Conservation (phyloP, 371 early-diverging fungal genomes). For the Synchytrium microbalum region DNA sequence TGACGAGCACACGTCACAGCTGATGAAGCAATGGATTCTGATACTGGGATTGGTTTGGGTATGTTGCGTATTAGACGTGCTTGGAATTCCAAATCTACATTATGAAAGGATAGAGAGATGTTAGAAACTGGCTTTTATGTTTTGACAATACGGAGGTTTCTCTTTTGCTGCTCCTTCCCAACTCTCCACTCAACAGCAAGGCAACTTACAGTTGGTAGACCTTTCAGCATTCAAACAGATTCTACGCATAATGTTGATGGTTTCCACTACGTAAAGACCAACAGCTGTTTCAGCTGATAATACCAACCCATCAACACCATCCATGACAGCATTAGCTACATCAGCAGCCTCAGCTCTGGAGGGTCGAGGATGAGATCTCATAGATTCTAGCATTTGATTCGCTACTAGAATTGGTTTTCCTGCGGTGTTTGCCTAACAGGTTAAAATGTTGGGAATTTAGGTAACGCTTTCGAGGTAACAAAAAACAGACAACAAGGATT, state of each 20-base stretch:
- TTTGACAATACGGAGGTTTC: no score
- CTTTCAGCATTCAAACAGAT: slow-evolving; percentile 38
- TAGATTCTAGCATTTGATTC: slow-evolving; percentile 60
- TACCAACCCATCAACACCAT: slow-evolving; percentile 55
- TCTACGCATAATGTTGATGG: slow-evolving; percentile 31
- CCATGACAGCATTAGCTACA: slow-evolving; percentile 53
- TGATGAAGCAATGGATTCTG: slow-evolving; percentile 90
- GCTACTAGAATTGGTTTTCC: slow-evolving; percentile 53
- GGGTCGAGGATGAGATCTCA: slow-evolving; percentile 43
- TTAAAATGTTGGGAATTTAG: neutral
- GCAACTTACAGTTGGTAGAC: slow-evolving; percentile 35
- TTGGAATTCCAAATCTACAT: slow-evolving; percentile 9
- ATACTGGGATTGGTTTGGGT: slow-evolving; percentile 65
- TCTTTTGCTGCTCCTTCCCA: no score
- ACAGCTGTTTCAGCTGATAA: slow-evolving; percentile 58
- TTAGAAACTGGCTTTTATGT: neutral
- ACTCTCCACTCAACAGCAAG: slow-evolving; percentile 16
- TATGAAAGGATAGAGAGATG: neutral
- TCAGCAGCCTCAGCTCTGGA: slow-evolving; percentile 29
- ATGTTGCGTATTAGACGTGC: slow-evolving; percentile 55
- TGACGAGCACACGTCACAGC: slow-evolving; percentile 86
- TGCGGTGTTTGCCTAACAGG: slow-evolving; percentile 29
- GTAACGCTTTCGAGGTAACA: no score
- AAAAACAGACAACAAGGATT: slow-evolving; percentile 1
- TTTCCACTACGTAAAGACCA: slow-evolving; percentile 31